Evolutionary conservation across 805 yeast genomes (phyloP), one percentile per base, ranked within the genome.

Genomic region (Lipomyces orientalis): DNA sequence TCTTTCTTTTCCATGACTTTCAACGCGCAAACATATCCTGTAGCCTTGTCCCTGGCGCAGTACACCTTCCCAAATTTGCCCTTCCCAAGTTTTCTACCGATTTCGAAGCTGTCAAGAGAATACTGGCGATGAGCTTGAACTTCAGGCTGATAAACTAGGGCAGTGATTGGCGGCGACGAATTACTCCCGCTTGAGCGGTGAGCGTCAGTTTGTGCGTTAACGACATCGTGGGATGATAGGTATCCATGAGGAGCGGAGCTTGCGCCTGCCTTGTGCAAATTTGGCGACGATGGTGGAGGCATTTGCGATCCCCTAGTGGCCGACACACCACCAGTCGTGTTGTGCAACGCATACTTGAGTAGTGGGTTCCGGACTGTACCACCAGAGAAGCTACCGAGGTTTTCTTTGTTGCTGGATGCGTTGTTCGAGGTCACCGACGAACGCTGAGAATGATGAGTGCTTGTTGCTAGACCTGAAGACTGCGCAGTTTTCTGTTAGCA

Each of bases 61-160:
- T 92, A 93, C 0, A 95, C 98, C 74, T 87, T 88, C 8, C 99
- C 99, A 74, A 93, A 88, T 77, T 93, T 92, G 6, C 99, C 99
- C 76, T 91, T 92, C 0, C 98, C 99, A 60, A 94, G 82, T 65
- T 89, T 88, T 63, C 88, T 85, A 19, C 98, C 98, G 55, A 94
- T 84, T 73, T 93, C 97, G 79, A 94, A 94, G 75, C 91, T 95
- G 35, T 81, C 79, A 29, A 88, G 77, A 0, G 83, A 72, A 72
- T 81, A 83, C 43, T 80, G 73, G 19, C 77, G 69, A 16, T 37
- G 59, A n/a, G 60, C 58, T 14, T 34, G 43, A 22, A 43, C 58
- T 10, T 52, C n/a, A 12, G 66, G 58, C 52, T 63, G 70, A n/a
- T 61, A 61, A 3, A 43, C 60, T 46, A 61, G 55, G 7, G 43